These are phyloP conservation scores for Escallonia rubra DNA, from an alignment of 129 eudicot genomes.

Conservation along the genomic window DNA sequence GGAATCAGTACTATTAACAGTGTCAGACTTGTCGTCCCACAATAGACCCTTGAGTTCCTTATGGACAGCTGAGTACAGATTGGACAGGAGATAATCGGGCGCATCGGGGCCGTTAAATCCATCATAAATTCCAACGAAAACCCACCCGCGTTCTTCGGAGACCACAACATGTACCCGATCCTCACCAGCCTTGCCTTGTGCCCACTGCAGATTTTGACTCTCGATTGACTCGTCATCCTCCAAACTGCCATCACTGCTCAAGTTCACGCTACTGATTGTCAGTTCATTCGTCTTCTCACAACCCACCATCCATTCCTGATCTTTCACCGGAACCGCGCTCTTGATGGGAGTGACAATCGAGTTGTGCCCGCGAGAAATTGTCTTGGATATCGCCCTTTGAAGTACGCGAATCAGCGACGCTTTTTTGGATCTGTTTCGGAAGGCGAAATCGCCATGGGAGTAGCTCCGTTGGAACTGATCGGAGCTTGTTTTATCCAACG, in stretches of 20 bases:
- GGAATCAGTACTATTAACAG: conserved; percentile 12
- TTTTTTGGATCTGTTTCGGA: conserved; percentile 41
- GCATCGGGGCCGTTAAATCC: conserved; percentile 99
- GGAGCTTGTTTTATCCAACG: conserved; percentile 50
- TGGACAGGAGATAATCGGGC: conserved; percentile 80
- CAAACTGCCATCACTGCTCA: conserved; percentile 69
- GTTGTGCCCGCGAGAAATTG: conserved; percentile 63
- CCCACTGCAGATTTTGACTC: conserved; percentile 90
- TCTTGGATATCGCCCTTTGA: conserved; percentile 58
- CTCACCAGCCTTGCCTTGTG: conserved; percentile 99
- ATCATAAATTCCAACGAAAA: conserved; percentile 95
- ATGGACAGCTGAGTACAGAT: conserved; percentile 77
- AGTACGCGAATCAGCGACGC: conserved; percentile 60
- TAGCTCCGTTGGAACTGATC: conserved; percentile 66
- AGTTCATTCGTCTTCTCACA: conserved; percentile 60
- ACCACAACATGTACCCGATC: conserved; percentile 98
- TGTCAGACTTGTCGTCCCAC: conserved; percentile 75
- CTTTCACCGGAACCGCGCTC: conserved; percentile 34
- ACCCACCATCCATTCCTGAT: conserved; percentile 63
- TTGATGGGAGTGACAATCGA: conserved; percentile 89
- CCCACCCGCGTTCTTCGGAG: conserved; percentile 97
- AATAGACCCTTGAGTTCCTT: conserved; percentile 83
- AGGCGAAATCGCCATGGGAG: conserved; percentile 58
- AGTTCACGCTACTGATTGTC: conserved; percentile 61
- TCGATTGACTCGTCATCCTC: conserved; percentile 66